Evolutionary conservation across 2,329 filamentous ascomycete genomes (phyloP).

Genomic region (Aureobasidium sp.): DNA sequence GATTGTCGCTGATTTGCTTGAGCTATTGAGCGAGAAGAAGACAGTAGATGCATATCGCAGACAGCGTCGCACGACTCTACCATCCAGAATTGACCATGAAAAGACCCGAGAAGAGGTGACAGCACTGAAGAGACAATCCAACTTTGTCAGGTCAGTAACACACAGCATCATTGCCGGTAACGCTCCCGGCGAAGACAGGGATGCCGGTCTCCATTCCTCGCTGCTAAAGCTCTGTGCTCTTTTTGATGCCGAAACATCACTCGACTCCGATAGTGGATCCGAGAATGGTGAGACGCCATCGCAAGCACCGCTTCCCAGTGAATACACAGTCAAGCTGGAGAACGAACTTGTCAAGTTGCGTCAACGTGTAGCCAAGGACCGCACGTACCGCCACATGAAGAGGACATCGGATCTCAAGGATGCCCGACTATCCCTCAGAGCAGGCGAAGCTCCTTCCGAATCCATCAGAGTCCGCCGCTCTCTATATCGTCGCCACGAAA

Average conservation of each 20-base stretch:
- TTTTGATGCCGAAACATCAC: conserved; percentile 15
- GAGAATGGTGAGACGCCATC: background rate
- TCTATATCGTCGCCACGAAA: conserved; percentile 8
- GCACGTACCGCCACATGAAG: conserved; percentile 3
- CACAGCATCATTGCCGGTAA: conserved; percentile 11
- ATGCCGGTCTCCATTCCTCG: conserved; percentile 18
- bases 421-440: background rate
- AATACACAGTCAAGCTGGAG: conserved; percentile 5
- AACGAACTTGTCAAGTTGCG: conserved; percentile 5
- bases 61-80: conserved; percentile 18
- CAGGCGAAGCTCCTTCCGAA: background rate
- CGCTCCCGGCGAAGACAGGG: background rate
- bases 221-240: conserved; percentile 17
- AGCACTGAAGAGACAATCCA: conserved; percentile 17
- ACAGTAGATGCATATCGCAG: conserved; percentile 16
- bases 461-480: conserved; percentile 10
- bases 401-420: conserved; percentile 3
- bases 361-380: conserved; percentile 8
- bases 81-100: conserved; percentile 16
- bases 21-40: conserved; percentile 17
- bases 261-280: conserved; percentile 8
- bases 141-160: conserved; percentile 17
- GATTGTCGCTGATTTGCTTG: conserved; percentile 14
- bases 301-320: background rate
- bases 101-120: conserved; percentile 15